Percentiles rank a stretch among this genome's conserved stretches.
phyloP scores from a whole-genome alignment of 129 eudicot genomes.

The Saposhnikovia divaricata region DNA sequence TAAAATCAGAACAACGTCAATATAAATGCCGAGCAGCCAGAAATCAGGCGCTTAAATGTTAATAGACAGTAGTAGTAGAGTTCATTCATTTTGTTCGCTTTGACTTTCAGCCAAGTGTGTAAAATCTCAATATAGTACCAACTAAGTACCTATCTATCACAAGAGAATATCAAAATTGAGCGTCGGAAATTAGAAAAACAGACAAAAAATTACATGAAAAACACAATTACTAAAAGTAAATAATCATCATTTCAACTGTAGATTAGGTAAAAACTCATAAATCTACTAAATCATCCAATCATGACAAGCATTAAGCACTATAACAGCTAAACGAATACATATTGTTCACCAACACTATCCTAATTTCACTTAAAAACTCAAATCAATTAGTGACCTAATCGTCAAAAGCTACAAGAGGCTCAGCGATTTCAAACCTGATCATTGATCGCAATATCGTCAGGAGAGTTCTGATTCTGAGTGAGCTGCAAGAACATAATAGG shows the following conservation, averaged over 20 bases:
- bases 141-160: neutral
- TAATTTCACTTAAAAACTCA: neutral
- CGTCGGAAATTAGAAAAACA: neutral
- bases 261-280: neutral
- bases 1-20: neutral
- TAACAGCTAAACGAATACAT: neutral
- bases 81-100: neutral
- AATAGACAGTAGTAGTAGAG: neutral
- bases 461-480: constrained; percentile 68
- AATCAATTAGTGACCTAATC: neutral
- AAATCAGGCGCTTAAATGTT: neutral
- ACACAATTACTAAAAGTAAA: neutral
- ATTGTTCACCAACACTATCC: neutral
- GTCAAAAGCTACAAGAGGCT: neutral
- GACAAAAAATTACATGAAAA: neutral
- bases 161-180: neutral
- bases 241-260: neutral
- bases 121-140: neutral
- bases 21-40: neutral
- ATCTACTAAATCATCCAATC: no score
- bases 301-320: neutral
- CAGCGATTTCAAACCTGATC: constrained; percentile 19
- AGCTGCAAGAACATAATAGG: constrained; percentile 67
- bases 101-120: neutral
- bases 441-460: constrained; percentile 5